Base-by-base conservation (phyloP, 345 rosid genomes). In the Aegle marmelos region DNA sequence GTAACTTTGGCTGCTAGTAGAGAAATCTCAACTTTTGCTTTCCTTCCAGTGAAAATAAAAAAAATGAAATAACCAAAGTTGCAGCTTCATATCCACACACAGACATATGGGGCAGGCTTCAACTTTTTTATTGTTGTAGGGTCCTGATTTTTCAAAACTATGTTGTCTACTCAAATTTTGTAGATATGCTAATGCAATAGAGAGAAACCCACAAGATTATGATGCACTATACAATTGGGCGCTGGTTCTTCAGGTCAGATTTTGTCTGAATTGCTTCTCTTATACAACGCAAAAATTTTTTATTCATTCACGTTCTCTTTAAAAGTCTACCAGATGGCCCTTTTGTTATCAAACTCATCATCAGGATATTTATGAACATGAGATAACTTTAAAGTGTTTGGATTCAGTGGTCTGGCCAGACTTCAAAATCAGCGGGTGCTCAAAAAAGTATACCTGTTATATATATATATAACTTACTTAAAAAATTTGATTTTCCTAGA, bases 141-240 rank as follows among this genome's bases (percentile, higher is more conserved):
- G 17, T 72, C 59, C 30, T 50, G 73, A 60, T 76, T 41, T 56
- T 66, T 48, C 9, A 16, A 34, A 39, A 60, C 63, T 70, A 14
- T 73, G 7, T 65, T 75, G 78, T 69, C 50, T 75, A 25, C 11
- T 73, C 59, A 36, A 79, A 79, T 67, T 77, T 74, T 87, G 78
- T 83, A 94, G 99, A 92, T 94, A 96, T 82, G 98, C 98, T 39
- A 90, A 89, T 77, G 90, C 99, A 10, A 86, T 96, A 41, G 92
- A 91, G 80, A 90, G 95, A 81, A 92, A 96, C 79, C 93, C 99
- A 21, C 95, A 95, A 59, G 98, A 96, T 85, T 92, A 92, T 86
- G 99, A 96, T 84, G 98, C 99, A 21, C 78, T 96, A 22, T 96
- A 94, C 87, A 96, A 96, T 76, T 96, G 99, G 99, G 99, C 98